A percentile compares a stretch with the other conserved stretches of the same genome.
Conservation (phyloP, 2,329 filamentous ascomycete genomes). For the Diaporthe vaccinii region DNA sequence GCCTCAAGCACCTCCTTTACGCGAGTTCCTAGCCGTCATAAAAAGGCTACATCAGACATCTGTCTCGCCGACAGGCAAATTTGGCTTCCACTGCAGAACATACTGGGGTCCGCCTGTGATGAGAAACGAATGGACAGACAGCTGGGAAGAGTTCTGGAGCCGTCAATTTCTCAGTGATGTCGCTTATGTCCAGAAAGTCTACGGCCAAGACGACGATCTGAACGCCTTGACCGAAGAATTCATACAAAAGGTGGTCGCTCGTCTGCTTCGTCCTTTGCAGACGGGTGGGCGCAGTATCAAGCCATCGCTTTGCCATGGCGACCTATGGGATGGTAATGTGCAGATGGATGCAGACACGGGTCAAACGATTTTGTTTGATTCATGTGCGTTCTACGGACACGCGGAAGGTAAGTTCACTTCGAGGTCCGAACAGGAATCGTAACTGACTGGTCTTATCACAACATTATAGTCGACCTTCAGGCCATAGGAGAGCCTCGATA, state of each 20-base stretch:
- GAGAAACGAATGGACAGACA: slow-evolving; percentile 51
- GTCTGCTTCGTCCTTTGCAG: slow-evolving; percentile 59
- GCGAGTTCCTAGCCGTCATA: background rate
- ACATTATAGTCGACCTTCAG: slow-evolving; percentile 17
- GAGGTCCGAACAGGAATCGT: background rate
- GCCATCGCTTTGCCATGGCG: slow-evolving; percentile 60
- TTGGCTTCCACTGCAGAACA: slow-evolving; percentile 53
- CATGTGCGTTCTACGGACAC: slow-evolving; percentile 57
- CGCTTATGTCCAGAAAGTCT: slow-evolving; percentile 44
- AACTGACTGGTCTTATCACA: background rate
- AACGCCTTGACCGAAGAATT: slow-evolving; percentile 48
- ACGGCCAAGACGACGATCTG: slow-evolving; percentile 47
- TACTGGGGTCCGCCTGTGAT: slow-evolving; percentile 50
- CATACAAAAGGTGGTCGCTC: slow-evolving; percentile 59
- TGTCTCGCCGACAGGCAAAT: slow-evolving; percentile 40
- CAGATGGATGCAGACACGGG: slow-evolving; percentile 49
- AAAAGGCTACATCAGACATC: slow-evolving; percentile 14
- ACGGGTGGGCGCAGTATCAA: slow-evolving; percentile 55
- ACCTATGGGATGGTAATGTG: slow-evolving; percentile 58
- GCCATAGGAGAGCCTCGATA: slow-evolving; percentile 17
- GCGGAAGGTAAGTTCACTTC: slow-evolving; percentile 52
- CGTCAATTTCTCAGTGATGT: slow-evolving; percentile 50
- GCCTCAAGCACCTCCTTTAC: background rate
- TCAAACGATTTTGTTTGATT: slow-evolving; percentile 55
- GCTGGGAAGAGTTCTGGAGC: slow-evolving; percentile 55